Evolutionary conservation across 1,284 basidiomycete genomes (phyloP), one percentile per base, ranked within the genome.

Genomic region (Ganoderma boninense): DNA sequence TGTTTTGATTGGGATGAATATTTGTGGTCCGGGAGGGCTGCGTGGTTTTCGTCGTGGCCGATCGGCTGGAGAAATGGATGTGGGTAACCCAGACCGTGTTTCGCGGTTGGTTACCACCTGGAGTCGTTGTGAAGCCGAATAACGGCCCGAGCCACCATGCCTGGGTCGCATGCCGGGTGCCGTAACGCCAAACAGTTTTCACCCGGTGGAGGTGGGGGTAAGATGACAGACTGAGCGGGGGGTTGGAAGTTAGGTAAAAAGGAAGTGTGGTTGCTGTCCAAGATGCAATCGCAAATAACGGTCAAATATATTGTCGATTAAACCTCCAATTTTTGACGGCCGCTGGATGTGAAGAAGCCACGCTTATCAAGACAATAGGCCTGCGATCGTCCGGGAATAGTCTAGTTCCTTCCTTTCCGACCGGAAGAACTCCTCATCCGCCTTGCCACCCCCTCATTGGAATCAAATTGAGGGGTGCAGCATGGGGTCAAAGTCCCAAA

Each of bases 401-500:
- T 20, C 35, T 59, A 59, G 57, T 18, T 56, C 20, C 35, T 35
- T 59, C 20, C 49, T 59, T 40, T 59, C 57, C 18, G 32, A 40
- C 6, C 57, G 57, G 57, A n/a, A 35, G 35, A 59, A 59, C 54
- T 13, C 18, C 20, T 59, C 57, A 40, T 14, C 35, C 57, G 57
- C 20, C 18, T 59, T n/a, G 35, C 32, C 20, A n/a, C 35, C 35
- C 8, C 57, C 57, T n/a, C 57, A 38, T 38, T 59, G 32, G 7
- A 57, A 57, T 40, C 35, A 59, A 35, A 38, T 59, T 59, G 18
- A 59, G 56, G n/a, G 29, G 49, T 23, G 49, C 4, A n/a, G n/a
- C 49, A 52, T 52, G 49, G 49, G 49, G 8, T 52, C n/a, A 52
- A 59, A 59, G 57, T 59, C 29, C 16, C n/a, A 32, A 57, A 32